Percentiles rank a stretch among this genome's conserved stretches.
Conservation (phyloP, 805 yeast genomes). For the Kuraishia floccosa region DNA sequence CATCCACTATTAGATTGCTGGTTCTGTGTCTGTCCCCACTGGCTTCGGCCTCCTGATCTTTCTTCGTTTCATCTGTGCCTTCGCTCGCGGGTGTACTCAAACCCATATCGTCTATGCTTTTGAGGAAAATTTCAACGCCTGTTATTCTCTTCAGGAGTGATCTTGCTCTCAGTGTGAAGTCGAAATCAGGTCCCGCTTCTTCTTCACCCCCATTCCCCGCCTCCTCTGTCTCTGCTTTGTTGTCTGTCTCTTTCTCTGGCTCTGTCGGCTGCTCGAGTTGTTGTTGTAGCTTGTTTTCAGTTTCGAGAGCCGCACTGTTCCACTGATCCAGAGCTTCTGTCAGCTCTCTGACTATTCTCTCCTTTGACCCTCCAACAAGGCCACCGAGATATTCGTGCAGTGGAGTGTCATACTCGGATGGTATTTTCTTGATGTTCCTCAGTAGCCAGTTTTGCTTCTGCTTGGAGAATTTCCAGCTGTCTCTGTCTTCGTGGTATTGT, state of each 20-base stretch:
- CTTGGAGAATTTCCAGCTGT: conserved; percentile 74
- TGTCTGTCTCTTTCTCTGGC: conserved; percentile 9
- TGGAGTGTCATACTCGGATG: conserved; percentile 38
- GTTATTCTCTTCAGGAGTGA: conserved; percentile 20
- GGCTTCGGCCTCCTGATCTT: conserved; percentile 3
- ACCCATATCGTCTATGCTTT: conserved; percentile 14
- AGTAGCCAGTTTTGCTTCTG: conserved; percentile 83
- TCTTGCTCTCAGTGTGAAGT: conserved; percentile 30
- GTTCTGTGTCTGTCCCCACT: conserved; percentile 2
- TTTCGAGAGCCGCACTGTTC: conserved; percentile 38
- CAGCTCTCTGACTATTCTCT: conserved; percentile 40
- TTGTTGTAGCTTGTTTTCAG: conserved; percentile 26
- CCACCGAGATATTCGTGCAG: conserved; percentile 43
- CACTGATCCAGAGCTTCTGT: conserved; percentile 35
- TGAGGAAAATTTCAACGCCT: conserved; percentile 21
- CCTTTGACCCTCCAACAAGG: conserved; percentile 60
- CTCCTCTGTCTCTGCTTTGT: conserved; percentile 3
- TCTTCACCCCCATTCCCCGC: conserved; percentile 5
- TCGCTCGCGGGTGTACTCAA: conserved; percentile 5
- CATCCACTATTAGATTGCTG: conserved; percentile 25
- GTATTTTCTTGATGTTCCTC: conserved; percentile 44
- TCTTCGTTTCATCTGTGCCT: conserved; percentile 4
- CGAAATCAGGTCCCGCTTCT: conserved; percentile 18
- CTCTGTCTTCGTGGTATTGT: conserved; percentile 42
- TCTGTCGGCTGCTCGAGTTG: conserved; percentile 14